phyloP scores from a whole-genome alignment of 176 grass and related monocot species.

The Alloteropsis semialata region DNA sequence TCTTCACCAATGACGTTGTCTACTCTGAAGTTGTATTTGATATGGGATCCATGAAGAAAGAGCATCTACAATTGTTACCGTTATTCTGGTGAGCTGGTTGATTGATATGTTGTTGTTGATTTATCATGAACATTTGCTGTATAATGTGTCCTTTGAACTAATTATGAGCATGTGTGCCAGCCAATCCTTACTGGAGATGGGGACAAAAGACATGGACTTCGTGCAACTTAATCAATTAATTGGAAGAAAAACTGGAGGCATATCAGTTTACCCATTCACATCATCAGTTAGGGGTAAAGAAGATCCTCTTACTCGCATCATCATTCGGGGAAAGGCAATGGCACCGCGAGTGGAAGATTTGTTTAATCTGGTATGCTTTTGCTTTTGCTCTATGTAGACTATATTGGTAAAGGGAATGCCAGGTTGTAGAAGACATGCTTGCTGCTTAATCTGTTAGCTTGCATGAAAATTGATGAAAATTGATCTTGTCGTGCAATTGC shows the following conservation, averaged over 20 bases:
- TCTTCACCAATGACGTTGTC: conserved; percentile 95
- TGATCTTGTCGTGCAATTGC: not conserved
- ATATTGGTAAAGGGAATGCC: not conserved
- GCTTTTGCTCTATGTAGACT: conserved; percentile 13
- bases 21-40: conserved; percentile 96
- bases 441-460: conserved; percentile 19
- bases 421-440: conserved; percentile 10
- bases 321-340: conserved; percentile 93
- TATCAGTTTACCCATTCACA: conserved; percentile 97
- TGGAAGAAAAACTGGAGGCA: conserved; percentile 98
- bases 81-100: conserved; percentile 79
- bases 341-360: conserved; percentile 72
- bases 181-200: conserved; percentile 99
- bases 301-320: conserved; percentile 82
- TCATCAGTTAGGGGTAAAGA: conserved; percentile 76
- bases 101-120: conserved; percentile 23
- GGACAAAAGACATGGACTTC: conserved; percentile 99
- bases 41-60: conserved; percentile 89
- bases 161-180: conserved; percentile 44
- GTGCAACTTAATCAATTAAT: conserved; percentile 98
- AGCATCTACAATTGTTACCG: conserved; percentile 83
- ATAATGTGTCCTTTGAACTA: conserved; percentile 29
- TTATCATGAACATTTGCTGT: not conserved
- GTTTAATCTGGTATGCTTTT: conserved; percentile 81
- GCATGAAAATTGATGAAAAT: not conserved